These are phyloP conservation scores for Postia placenta DNA, from an alignment of 768 basidiomycete species.

Conservation along the genomic window DNA sequence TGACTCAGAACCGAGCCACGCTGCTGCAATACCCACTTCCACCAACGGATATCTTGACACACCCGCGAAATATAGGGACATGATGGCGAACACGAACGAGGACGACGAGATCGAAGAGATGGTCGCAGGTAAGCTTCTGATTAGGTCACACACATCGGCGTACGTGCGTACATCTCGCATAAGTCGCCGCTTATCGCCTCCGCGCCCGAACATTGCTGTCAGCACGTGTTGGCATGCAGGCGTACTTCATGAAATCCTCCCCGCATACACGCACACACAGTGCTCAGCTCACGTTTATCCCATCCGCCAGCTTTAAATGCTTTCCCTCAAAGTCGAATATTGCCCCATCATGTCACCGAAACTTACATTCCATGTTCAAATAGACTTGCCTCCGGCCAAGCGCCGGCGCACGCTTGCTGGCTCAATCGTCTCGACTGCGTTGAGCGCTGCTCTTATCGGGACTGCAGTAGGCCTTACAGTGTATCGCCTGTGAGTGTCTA, in stretches of 20 bases:
- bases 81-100: slow-evolving; percentile 25
- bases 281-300: not conserved
- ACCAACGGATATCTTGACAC: slow-evolving; percentile 65
- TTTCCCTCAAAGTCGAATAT: slow-evolving; percentile 8
- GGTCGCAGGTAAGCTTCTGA: slow-evolving; percentile 35
- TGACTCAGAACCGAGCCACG: slow-evolving; percentile 47
- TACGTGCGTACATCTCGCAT: not conserved
- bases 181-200: not conserved
- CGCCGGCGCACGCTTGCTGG: slow-evolving; percentile 77
- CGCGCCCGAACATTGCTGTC: not conserved
- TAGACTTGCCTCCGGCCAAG: slow-evolving; percentile 75
- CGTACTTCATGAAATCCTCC: slow-evolving; percentile 32
- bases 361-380: slow-evolving; percentile 25
- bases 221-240: slow-evolving; percentile 5
- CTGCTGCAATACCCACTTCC: slow-evolving; percentile 45
- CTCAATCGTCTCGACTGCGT: slow-evolving; percentile 76
- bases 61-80: slow-evolving; percentile 53
- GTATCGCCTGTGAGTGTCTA: slow-evolving; percentile 67
- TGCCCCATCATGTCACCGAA: slow-evolving; percentile 15
- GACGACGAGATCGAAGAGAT: slow-evolving; percentile 39
- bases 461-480: slow-evolving; percentile 84
- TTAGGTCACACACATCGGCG: not conserved
- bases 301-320: not conserved
- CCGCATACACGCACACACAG: slow-evolving; percentile 4
- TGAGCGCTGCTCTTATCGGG: slow-evolving; percentile 81